Evolutionary conservation across 2,329 filamentous ascomycete species (phyloP), one percentile per base, ranked within the genome.

Genomic region (Penicillium janthinellum): DNA sequence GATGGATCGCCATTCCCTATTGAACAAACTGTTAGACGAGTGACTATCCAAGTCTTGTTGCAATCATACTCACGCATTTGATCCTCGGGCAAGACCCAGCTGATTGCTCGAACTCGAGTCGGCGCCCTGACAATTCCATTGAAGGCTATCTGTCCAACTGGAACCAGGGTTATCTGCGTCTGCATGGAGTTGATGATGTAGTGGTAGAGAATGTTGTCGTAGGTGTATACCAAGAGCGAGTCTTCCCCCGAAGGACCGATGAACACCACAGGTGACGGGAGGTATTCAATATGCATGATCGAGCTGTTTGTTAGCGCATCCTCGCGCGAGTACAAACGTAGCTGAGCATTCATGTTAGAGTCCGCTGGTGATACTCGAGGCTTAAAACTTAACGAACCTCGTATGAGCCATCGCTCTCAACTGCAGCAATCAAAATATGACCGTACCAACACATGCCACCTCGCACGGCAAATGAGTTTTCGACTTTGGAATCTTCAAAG

Each of bases 381-480:
- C 1, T 34, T 15, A 12, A 8, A 37, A 25, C 34, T 8, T 31
- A 5, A 41, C 34, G 59, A 76, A 86, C 84, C 79, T 96, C 90
- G 69, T 92, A 92, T 22, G 88, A 88, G 65, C 88, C 86, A 66
- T 90, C 90, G 56, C 87, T 88, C 75, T 99, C 95, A n/a, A 97
- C 89, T 4, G 94, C 92, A 41, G 92, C 93, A 57, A 98, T 91
- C 17, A 99, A 82, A 35, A 98, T 90, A 76, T 99, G 94, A 66
- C 96, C 92, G 73, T 96, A 93, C 95, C 95, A 99, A 74, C 94
- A 98, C 93, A 99, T 96, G 6, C 95, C 95, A 51, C 95, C 95
- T 63, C 93, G 84, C 14, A 99, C 91, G 25, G 92, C 87, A 72
- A 99, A 99, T 63, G 93, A 91, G 68, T 93, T 92, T 75, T 98